These are phyloP conservation scores for Hapsidospora chrysogenum DNA, from an alignment of 495 filamentous ascomycete species.

Conservation along the genomic window DNA sequence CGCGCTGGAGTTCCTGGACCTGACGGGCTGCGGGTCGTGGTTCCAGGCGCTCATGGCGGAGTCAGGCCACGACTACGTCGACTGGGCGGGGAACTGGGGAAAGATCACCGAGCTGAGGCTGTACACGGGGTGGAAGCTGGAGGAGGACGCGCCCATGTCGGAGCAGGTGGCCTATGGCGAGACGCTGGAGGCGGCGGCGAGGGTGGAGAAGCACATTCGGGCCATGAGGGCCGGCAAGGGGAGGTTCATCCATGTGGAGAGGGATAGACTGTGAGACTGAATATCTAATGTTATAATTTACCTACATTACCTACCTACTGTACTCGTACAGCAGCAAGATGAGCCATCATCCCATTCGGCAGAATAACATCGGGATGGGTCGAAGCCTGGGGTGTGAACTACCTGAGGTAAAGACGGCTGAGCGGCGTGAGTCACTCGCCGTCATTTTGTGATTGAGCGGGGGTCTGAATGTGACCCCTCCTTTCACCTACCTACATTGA, in stretches of 20 bases:
- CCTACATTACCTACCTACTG: no score
- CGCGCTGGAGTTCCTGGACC: constrained; percentile 60
- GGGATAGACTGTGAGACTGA: constrained; percentile 12
- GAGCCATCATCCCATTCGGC: no score
- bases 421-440: no score
- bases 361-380: no score
- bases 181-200: constrained; percentile 11
- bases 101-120: constrained; percentile 21
- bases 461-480: no score
- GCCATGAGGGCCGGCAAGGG: constrained; percentile 16
- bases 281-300: no score
- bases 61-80: constrained; percentile 16
- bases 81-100: constrained; percentile 29
- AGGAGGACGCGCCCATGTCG: constrained; percentile 7
- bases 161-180: constrained; percentile 10
- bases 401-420: no score
- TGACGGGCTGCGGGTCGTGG: constrained; percentile 68
- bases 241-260: constrained; percentile 22
- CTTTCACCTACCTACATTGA: no score
- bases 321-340: no score
- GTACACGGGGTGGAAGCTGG: constrained; percentile 14
- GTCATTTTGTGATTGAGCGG: no score
- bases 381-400: no score
- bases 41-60: constrained; percentile 32
- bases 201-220: constrained; percentile 21